Conservation (phyloP, 2,329 filamentous ascomycete genomes). For the Polychaeton citri region DNA sequence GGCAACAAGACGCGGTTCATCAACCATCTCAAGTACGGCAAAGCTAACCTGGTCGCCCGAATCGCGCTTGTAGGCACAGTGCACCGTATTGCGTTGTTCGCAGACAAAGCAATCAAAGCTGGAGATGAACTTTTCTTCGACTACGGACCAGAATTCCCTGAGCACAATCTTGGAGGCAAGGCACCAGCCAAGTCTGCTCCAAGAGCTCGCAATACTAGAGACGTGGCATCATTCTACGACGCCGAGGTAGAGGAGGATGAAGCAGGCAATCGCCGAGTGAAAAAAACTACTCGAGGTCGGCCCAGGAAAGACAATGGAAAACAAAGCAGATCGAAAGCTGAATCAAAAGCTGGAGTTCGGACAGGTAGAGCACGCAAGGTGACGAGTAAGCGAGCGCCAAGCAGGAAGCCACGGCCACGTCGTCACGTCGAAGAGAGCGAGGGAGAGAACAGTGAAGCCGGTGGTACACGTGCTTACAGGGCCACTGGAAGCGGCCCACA, state of each 20-base stretch:
- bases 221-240: conserved; percentile 12
- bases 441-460: too few species aligned
- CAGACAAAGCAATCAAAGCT: conserved; percentile 49
- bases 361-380: too few species aligned
- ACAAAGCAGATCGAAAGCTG: too few species aligned
- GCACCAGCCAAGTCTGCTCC: conserved; percentile 6
- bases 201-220: conserved; percentile 10
- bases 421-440: too few species aligned
- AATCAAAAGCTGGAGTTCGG: too few species aligned
- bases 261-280: conserved; percentile 3
- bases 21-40: conserved; percentile 53
- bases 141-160: conserved; percentile 41
- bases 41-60: conserved; percentile 49
- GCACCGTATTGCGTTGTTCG: conserved; percentile 60
- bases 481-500: too few species aligned
- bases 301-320: neutral
- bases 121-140: conserved; percentile 75
- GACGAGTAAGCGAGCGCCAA: too few species aligned
- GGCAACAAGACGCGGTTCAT: conserved; percentile 76
- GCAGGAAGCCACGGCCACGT: too few species aligned
- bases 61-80: conserved; percentile 63
- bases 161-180: conserved; percentile 13
- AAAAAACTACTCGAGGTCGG: neutral
- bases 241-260: conserved; percentile 10
- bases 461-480: too few species aligned